Evolutionary conservation across 2,329 filamentous ascomycete species (phyloP).

Genomic region (Fusarium sp.): DNA sequence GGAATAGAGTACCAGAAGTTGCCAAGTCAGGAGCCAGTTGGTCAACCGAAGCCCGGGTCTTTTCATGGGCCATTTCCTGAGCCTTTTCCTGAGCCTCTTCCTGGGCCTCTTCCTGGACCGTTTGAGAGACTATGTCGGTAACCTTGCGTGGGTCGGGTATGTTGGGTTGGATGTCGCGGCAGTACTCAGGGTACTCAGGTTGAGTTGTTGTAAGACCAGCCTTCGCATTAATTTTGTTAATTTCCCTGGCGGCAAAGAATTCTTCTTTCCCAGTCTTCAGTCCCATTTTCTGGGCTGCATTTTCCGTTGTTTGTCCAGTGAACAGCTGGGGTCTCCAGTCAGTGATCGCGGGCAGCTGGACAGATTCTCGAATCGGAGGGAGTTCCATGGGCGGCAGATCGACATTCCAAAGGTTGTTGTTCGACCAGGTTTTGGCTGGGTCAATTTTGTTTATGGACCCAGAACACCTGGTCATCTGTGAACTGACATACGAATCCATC

Average conservation of each 20-base stretch:
- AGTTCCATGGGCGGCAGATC: conserved; percentile 19
- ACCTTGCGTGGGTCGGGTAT: too few species aligned
- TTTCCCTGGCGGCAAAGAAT: conserved; percentile 55
- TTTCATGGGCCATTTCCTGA: too few species aligned
- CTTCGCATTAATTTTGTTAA: conserved; percentile 46
- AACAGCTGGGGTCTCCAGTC: conserved; percentile 22
- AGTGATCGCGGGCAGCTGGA: conserved; percentile 36
- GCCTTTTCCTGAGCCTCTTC: too few species aligned
- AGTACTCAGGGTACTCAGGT: neutral
- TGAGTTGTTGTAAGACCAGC: conserved; percentile 4
- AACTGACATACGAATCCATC: neutral
- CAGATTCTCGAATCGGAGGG: neutral
- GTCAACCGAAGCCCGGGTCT: neutral
- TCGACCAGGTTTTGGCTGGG: neutral
- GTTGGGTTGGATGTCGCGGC: neutral
- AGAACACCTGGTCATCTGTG: neutral
- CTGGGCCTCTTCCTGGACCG: neutral
- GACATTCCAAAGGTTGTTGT: conserved; percentile 1
- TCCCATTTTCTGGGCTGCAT: conserved; percentile 48
- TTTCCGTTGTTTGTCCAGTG: neutral
- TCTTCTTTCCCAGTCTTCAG: conserved; percentile 53
- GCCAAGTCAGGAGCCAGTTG: conserved; percentile 35
- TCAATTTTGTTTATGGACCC: neutral
- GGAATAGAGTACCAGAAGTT: conserved; percentile 50
- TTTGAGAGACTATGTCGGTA: neutral